These are phyloP conservation scores for Xylariaceae sp. DNA, from an alignment of 2,329 filamentous ascomycete species.

Conservation along the genomic window DNA sequence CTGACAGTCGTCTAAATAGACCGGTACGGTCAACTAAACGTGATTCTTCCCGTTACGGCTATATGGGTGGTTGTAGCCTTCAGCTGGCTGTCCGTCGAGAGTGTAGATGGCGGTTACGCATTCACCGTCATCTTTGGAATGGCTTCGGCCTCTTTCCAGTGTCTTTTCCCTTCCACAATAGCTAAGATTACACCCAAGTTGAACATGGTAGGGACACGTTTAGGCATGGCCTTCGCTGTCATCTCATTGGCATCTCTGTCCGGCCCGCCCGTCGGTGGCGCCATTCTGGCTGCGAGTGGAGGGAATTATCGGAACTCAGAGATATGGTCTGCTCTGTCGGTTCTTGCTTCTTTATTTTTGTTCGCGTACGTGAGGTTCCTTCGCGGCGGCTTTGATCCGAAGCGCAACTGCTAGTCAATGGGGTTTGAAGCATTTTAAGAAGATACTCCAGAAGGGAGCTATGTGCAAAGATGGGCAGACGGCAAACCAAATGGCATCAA, in stretches of 20 bases:
- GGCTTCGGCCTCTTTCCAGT: conserved; percentile 36
- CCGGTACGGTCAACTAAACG: conserved; percentile 35
- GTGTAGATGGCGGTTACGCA: conserved; percentile 32
- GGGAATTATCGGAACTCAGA: conserved; percentile 29
- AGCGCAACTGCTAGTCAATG: conserved; percentile 21
- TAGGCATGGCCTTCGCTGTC: conserved; percentile 41
- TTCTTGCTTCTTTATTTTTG: conserved; percentile 25
- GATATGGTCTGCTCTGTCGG: conserved; percentile 33
- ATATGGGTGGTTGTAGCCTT: conserved; percentile 32
- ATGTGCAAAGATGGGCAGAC: no score
- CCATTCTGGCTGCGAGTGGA: conserved; percentile 26
- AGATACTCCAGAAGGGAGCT: no score
- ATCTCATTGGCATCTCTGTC: conserved; percentile 36
- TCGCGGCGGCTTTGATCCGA: conserved; percentile 20
- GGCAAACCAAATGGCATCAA: background rate
- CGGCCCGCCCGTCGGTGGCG: conserved; percentile 38
- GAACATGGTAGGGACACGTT: conserved; percentile 36
- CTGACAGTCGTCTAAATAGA: no score
- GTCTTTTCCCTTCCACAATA: conserved; percentile 37
- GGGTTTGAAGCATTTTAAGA: no score
- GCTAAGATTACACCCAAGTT: conserved; percentile 37
- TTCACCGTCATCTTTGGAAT: conserved; percentile 35
- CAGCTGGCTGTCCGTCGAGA: conserved; percentile 36
- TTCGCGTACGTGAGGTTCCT: conserved; percentile 22
- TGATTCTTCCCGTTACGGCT: conserved; percentile 27